Percentiles rank a stretch among this genome's conserved stretches.
These are phyloP conservation scores for Umbellularia californica DNA, from an alignment of 164 flowering plant species.

Conservation along the genomic window DNA sequence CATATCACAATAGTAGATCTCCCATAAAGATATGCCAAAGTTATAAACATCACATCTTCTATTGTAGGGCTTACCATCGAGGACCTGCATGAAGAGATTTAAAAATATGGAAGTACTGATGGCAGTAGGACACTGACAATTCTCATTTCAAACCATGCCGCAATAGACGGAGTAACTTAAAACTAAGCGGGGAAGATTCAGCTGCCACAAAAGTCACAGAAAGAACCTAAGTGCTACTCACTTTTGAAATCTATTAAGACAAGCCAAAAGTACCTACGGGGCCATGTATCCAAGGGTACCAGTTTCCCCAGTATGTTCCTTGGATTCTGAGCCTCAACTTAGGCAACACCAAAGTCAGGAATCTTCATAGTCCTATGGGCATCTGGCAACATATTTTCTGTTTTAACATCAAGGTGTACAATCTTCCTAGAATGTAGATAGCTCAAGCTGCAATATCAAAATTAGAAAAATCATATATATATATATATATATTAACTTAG, in stretches of 20 bases:
- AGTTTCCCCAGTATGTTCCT: slow-evolving; percentile 80
- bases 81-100: slow-evolving; percentile 50
- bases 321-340: slow-evolving; percentile 87
- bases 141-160: neutral
- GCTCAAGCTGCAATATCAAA: slow-evolving; percentile 48
- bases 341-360: slow-evolving; percentile 92
- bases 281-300: slow-evolving; percentile 98
- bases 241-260: too few species aligned
- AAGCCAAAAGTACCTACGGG: slow-evolving; percentile 60
- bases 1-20: slow-evolving; percentile 91
- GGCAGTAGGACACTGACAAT: neutral
- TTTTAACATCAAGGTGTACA: slow-evolving; percentile 83
- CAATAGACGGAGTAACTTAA: too few species aligned
- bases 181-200: too few species aligned
- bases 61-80: slow-evolving; percentile 88
- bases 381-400: slow-evolving; percentile 75
- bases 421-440: slow-evolving; percentile 75
- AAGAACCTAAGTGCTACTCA: too few species aligned
- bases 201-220: too few species aligned
- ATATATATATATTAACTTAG: neutral
- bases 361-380: slow-evolving; percentile 50
- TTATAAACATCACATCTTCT: slow-evolving; percentile 94
- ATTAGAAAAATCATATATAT: neutral
- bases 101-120: neutral
- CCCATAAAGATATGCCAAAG: slow-evolving; percentile 97